Evolutionary conservation across 345 rosid genomes (phyloP), one percentile per base, ranked within the genome.

Genomic region (Hibiscus mutabilis): DNA sequence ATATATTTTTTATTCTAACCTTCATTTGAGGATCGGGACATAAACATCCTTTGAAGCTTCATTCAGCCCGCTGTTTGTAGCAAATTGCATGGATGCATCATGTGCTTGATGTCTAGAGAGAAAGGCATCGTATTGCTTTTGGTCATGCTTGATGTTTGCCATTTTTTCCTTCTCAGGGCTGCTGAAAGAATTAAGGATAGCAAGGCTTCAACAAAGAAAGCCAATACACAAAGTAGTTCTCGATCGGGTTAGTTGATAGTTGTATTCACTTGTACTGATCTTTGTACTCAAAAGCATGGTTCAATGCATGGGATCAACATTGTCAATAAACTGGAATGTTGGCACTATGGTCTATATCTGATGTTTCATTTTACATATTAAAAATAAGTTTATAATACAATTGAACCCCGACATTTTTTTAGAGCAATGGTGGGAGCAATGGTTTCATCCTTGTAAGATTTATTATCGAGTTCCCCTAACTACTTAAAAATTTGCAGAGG

Each of bases 171-270:
- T 13, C 42, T 0, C 79, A 94, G 98, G 76, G 69, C 88, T 74
- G 84, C 89, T 18, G 94, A 85, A 79, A 88, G 86, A 73, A 83
- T 79, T 60, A 72, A 80, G 74, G 94, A 89, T 35, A 78, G 81
- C 71, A 84, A 87, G 70, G 79, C 79, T 29, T 66, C 88, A 19
- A 79, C 93, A 19, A 91, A 93, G 82, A 87, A 89, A 83, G 82
- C 84, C 75, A 83, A 78, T 73, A 74, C 14, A 78, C 86, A 80
- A 81, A 82, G 74, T 78, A 75, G 69, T 80, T 77, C 87, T 74
- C 77, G 75, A 72, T 89, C 82, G 69, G 98, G 97, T 88, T 74
- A 77, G 77, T 61, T 22, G n/a, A 15, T 53, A 14, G 72, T 66
- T 47, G 16, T 67, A 60, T 74, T 44, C 22, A 46, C 33, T 69